Evolutionary conservation across 352 stramenopile species (phyloP), one percentile per base, ranked within the genome.

Genomic region (Achlya hypogyna): DNA sequence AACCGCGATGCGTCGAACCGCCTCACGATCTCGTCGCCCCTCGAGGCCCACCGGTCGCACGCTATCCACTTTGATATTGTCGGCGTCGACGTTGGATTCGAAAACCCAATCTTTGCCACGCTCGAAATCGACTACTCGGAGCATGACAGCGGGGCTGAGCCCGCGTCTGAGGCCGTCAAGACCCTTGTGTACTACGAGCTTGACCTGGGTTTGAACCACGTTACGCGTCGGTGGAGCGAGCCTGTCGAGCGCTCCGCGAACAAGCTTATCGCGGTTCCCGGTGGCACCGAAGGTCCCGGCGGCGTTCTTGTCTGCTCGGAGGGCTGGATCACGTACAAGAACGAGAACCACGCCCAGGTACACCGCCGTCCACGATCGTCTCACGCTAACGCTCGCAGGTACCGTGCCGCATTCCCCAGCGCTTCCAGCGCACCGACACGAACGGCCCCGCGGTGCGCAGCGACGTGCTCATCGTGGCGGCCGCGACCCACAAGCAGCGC

Each of bases 181-280:
- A 88, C 93, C 23, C 74, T 99, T 14, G 92, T 98, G 42, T 99
- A 98, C 75, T 99, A 99, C 76, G 96, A 99, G 79, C 75, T 99
- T 38, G 98, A 99, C 79, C 74, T 99, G 5, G 98, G 98, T 23
- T 74, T 99, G 22, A 99, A 99, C 79, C 97, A 99, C 74, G 97
- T 99, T 32, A 98, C 96, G 38, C 79, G 97, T 32, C 85, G 94
- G 67, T 98, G 95, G 93, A 97, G 91, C 53, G 80, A 97, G 73
- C 74, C 80, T 28, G 93, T 89, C 20, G 71, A 84, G 43, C 77
- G 89, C 2, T 96, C 84, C 18, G 96, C 97, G 0, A 99, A 98
- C 76, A 90, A 93, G 78, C 73, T 99, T 2, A 88, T 98, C 4
- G 81, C 93, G 1, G 84, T 96, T 4, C 87, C 86, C 29, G 86